Evolutionary conservation across 768 basidiomycete species (phyloP).

Genomic region (Saitozyma podzolica): DNA sequence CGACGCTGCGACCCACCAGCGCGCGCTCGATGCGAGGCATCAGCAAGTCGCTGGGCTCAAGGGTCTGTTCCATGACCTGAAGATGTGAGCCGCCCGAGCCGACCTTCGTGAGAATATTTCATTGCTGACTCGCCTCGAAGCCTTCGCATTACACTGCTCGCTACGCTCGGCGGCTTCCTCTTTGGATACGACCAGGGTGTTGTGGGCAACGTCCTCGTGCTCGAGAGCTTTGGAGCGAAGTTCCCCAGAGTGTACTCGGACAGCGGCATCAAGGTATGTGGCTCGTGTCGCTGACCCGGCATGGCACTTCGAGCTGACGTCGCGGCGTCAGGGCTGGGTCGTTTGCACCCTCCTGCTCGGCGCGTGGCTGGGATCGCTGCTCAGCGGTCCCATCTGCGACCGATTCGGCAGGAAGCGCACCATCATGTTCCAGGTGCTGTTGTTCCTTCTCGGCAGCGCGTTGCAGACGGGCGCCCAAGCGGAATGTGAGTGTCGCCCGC

Average conservation of each 20-base stretch:
- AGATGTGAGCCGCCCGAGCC: too few relatives aligned
- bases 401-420: slow-evolving; percentile 3
- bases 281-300: slow-evolving; percentile 10
- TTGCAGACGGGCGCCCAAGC: background rate
- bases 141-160: background rate
- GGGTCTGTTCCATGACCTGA: too few relatives aligned
- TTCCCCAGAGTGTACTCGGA: slow-evolving; percentile 3
- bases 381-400: slow-evolving; percentile 12
- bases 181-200: slow-evolving; percentile 1
- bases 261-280: slow-evolving; percentile 5
- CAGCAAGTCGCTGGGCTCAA: too few relatives aligned
- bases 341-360: slow-evolving; percentile 3
- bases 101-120: too few relatives aligned
- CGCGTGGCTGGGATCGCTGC: slow-evolving; percentile 8
- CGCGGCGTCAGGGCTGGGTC: background rate
- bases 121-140: too few relatives aligned
- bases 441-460: slow-evolving; percentile 9
- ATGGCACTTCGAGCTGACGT: background rate
- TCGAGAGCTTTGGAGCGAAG: background rate
- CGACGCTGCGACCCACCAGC: too few relatives aligned
- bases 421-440: slow-evolving; percentile 6
- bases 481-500: background rate
- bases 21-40: too few relatives aligned
- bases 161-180: background rate
- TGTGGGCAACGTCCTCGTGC: background rate